Percentiles rank a stretch among this genome's conserved stretches.
Evolutionary conservation across 495 filamentous ascomycete species (phyloP).

Genomic region (Cudoniella acicularis): DNA sequence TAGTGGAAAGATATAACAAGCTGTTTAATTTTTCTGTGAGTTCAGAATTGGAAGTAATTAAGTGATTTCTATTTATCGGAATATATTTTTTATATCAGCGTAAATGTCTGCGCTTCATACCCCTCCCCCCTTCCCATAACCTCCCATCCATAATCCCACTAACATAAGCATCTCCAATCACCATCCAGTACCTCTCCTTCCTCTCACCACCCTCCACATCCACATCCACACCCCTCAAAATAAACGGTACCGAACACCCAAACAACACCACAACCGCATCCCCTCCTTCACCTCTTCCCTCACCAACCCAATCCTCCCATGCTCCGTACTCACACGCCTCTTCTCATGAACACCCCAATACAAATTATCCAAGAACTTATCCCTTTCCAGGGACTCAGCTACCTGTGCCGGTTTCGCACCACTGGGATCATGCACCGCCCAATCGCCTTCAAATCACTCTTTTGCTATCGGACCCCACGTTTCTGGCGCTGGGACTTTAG

Average conservation of each 20-base stretch:
- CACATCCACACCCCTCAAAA: too few species aligned
- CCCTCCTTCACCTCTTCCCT: neutral
- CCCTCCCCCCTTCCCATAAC: too few species aligned
- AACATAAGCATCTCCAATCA: too few species aligned
- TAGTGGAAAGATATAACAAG: too few species aligned
- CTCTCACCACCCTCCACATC: too few species aligned
- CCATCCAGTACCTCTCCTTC: too few species aligned
- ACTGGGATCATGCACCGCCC: neutral
- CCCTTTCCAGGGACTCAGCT: neutral
- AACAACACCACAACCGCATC: neutral
- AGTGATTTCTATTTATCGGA: too few species aligned
- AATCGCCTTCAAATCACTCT: neutral
- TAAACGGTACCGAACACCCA: neutral
- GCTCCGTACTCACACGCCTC: neutral
- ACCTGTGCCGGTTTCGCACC: neutral
- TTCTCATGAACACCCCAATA: neutral
- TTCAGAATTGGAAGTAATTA: too few species aligned
- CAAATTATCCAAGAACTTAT: neutral
- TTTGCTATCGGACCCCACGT: neutral
- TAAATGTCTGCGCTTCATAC: too few species aligned
- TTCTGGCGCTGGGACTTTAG: neutral
- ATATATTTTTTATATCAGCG: too few species aligned
- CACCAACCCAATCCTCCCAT: neutral
- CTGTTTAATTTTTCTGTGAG: too few species aligned
- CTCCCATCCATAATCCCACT: too few species aligned